Evolutionary conservation across 179 eudicot genomes (phyloP).

Genomic region (Actinidia chinensis): DNA sequence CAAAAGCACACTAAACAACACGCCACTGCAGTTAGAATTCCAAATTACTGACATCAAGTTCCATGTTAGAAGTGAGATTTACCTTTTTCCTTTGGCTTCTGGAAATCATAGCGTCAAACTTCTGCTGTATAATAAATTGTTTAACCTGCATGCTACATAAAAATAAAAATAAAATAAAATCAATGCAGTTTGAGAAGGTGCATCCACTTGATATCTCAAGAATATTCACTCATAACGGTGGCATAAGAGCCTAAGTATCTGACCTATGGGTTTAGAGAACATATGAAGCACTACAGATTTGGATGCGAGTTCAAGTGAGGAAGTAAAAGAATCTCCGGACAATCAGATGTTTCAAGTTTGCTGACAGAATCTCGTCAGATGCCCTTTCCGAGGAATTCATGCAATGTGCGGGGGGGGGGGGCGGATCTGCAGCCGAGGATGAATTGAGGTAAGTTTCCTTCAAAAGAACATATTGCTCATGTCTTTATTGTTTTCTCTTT

Average conservation of each 20-base stretch:
- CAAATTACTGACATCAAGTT: neutral
- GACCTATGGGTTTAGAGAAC: conserved; percentile 10
- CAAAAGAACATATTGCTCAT: neutral
- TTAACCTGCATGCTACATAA: neutral
- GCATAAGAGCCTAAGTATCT: conserved; percentile 18
- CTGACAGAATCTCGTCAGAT: conserved; percentile 42
- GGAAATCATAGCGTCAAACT: neutral
- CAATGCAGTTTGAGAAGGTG: conserved; percentile 34
- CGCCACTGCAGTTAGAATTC: neutral
- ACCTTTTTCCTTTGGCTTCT: neutral
- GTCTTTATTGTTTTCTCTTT: neutral
- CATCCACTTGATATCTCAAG: conserved; percentile 31
- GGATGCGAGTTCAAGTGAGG: conserved; percentile 6
- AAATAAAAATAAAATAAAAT: neutral
- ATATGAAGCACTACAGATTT: conserved; percentile 12
- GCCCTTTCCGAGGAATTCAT: conserved; percentile 24
- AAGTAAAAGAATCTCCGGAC: conserved; percentile 7
- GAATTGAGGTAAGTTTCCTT: conserved; percentile 30
- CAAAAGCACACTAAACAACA: neutral
- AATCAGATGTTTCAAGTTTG: conserved; percentile 35
- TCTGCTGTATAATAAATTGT: neutral
- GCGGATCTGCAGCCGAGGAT: conserved; percentile 28
- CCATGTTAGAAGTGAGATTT: neutral
- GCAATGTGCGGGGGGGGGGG: too few species aligned
- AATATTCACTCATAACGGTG: conserved; percentile 3